Evolutionary conservation across 306 rosid genomes (phyloP).

Genomic region (Cucumis melo): DNA sequence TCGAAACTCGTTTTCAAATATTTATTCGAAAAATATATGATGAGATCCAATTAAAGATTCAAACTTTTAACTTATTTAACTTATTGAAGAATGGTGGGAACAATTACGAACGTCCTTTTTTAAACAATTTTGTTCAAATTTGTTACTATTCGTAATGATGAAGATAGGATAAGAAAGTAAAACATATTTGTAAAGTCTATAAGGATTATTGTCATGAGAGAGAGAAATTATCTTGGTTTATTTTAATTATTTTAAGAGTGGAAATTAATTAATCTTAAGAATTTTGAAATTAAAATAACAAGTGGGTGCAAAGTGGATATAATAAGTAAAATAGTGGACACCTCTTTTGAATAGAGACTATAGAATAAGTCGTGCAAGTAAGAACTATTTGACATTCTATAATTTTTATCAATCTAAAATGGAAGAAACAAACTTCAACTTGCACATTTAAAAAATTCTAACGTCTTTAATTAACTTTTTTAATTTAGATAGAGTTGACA

Average conservation of each 20-base stretch:
- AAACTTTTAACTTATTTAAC: too few relatives aligned
- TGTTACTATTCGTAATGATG: too few relatives aligned
- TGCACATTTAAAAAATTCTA: too few relatives aligned
- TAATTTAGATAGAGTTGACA: too few relatives aligned
- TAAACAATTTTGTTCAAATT: too few relatives aligned
- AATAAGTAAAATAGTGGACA: background rate
- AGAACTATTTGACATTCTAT: background rate
- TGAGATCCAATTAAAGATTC: too few relatives aligned
- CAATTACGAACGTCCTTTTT: background rate
- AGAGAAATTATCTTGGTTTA: background rate
- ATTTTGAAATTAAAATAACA: background rate
- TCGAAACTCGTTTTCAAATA: background rate
- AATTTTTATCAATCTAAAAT: background rate
- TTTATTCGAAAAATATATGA: too few relatives aligned
- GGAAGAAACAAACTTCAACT: background rate
- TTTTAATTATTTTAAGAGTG: background rate
- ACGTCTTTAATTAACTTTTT: too few relatives aligned
- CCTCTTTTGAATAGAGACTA: background rate
- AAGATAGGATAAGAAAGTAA: too few relatives aligned
- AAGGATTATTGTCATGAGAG: too few relatives aligned
- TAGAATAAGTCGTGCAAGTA: background rate
- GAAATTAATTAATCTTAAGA: background rate
- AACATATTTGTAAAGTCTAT: too few relatives aligned
- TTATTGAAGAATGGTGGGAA: too few relatives aligned
- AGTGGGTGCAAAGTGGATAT: background rate